Evolutionary conservation across 2,329 filamentous ascomycete species (phyloP).

Genomic region (Coleophoma crateriformis): DNA sequence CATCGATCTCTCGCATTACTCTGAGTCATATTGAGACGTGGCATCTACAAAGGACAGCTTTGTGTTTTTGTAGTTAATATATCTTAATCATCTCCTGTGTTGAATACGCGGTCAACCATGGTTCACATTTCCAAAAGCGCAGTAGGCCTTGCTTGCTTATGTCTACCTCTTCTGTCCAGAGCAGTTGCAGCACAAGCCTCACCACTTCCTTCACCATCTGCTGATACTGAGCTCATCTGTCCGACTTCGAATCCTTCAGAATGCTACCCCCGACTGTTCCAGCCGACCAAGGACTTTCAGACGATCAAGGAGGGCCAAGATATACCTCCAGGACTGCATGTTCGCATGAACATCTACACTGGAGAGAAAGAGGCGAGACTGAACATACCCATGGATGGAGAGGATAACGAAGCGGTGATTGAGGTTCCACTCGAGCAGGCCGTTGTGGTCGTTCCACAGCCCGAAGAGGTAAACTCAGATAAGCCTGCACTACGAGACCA

Average conservation of each 20-base stretch:
- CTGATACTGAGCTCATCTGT: conserved; percentile 56
- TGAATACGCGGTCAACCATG: conserved; percentile 9
- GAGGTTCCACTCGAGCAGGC: conserved; percentile 43
- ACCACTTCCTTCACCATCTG: conserved; percentile 12
- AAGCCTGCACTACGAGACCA: conserved; percentile 21
- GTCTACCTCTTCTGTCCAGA: conserved; percentile 14
- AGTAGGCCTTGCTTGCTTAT: conserved; percentile 15
- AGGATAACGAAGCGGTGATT: conserved; percentile 50
- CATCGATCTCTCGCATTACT: conserved; percentile 10
- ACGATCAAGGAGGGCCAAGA: conserved; percentile 58
- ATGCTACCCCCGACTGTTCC: conserved; percentile 62
- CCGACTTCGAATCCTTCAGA: conserved; percentile 53
- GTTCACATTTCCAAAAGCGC: conserved; percentile 5
- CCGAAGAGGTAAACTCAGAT: conserved; percentile 25
- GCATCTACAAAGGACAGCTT: conserved; percentile 3
- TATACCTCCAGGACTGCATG: conserved; percentile 58
- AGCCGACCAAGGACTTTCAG: conserved; percentile 60
- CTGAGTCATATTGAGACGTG: conserved; percentile 16
- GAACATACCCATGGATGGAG: conserved; percentile 45
- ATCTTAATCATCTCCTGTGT: too few species aligned
- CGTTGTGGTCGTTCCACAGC: conserved; percentile 17
- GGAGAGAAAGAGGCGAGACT: conserved; percentile 62
- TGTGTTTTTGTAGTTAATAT: too few species aligned
- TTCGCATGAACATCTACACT: conserved; percentile 59
- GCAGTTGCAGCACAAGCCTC: conserved; percentile 10